Percentiles rank a stretch among this genome's conserved stretches.
phyloP scores from a whole-genome alignment of 202 grass and related monocot genomes.

The Thinopyrum obtusiflorum region DNA sequence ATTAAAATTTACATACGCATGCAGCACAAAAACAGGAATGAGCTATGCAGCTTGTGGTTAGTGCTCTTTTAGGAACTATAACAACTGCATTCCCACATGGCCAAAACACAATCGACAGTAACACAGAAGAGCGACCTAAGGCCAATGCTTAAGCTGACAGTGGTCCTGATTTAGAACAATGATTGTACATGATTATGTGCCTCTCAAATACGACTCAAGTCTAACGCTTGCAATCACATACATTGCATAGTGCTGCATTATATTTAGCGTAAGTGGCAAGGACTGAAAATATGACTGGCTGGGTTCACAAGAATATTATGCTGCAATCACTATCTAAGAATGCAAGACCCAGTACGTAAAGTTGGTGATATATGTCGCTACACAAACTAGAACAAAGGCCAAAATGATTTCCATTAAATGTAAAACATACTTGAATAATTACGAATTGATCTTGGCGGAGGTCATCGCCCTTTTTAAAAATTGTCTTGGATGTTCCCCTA shows the following conservation, averaged over 20 bases:
- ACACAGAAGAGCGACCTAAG: not conserved
- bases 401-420: not conserved
- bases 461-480: conserved; percentile 98
- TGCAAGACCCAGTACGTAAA: not conserved
- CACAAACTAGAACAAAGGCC: conserved; percentile 5
- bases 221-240: not conserved
- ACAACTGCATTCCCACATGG: not conserved
- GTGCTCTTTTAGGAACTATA: not conserved
- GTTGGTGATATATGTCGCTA: not conserved
- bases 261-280: conserved; percentile 6
- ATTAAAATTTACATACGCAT: conserved; percentile 5
- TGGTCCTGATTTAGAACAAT: not conserved
- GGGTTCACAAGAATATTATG: not conserved
- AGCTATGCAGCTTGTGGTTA: not conserved
- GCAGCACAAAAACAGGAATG: not conserved
- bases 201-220: not conserved
- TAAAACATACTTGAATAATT: conserved; percentile 20
- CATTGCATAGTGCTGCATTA: not conserved
- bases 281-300: conserved; percentile 3
- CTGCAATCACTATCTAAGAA: not conserved
- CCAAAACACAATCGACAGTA: too few relatives aligned
- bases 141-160: not conserved
- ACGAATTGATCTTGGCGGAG: conserved; percentile 99
- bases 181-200: not conserved
- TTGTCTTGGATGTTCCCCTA: conserved; percentile 74